A percentile compares a stretch with the other conserved stretches of the same genome.
Evolutionary conservation across 1,139 yeast genomes (phyloP).

Genomic region (Meyerozyma guilliermondii): DNA sequence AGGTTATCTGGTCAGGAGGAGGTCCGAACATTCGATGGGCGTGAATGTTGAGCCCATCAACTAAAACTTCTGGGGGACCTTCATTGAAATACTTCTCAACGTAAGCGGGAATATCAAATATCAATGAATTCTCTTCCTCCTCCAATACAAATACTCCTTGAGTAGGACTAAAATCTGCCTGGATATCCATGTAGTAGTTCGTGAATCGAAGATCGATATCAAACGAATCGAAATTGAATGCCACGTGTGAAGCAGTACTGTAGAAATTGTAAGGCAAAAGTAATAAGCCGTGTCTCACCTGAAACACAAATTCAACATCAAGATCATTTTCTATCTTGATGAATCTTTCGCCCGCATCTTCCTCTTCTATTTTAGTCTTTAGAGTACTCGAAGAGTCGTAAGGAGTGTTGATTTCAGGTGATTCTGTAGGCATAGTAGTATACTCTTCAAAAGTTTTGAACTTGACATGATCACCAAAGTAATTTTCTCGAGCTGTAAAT

Average conservation of each 20-base stretch:
- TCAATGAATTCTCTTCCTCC: slow-evolving; percentile 13
- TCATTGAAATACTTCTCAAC: slow-evolving; percentile 13
- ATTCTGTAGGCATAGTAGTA: slow-evolving; percentile 18
- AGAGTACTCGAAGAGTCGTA: slow-evolving; percentile 3
- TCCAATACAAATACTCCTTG: slow-evolving; percentile 27
- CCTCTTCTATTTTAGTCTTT: slow-evolving; percentile 9
- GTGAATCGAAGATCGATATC: slow-evolving; percentile 80
- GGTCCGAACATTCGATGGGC: slow-evolving; percentile 92
- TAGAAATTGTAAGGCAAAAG: slow-evolving; percentile 72
- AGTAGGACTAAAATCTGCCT: slow-evolving; percentile 52
- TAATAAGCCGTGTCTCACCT: slow-evolving; percentile 64
- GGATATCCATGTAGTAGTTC: slow-evolving; percentile 88
- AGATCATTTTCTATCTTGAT: slow-evolving; percentile 63
- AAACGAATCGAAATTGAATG: slow-evolving; percentile 58
- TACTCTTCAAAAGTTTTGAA: slow-evolving; percentile 86
- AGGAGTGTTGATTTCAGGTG: slow-evolving; percentile 3
- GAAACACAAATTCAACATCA: slow-evolving; percentile 70
- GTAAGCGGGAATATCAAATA: slow-evolving; percentile 26
- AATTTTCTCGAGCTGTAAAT: slow-evolving; percentile 77
- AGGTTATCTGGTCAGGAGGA: slow-evolving; percentile 85
- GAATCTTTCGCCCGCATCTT: slow-evolving; percentile 31
- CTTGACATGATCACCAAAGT: slow-evolving; percentile 81
- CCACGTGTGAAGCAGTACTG: slow-evolving; percentile 57
- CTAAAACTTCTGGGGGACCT: slow-evolving; percentile 37
- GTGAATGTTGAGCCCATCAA: slow-evolving; percentile 66